Conservation (phyloP, 106 monocot genomes). For the Acorus calamus region DNA sequence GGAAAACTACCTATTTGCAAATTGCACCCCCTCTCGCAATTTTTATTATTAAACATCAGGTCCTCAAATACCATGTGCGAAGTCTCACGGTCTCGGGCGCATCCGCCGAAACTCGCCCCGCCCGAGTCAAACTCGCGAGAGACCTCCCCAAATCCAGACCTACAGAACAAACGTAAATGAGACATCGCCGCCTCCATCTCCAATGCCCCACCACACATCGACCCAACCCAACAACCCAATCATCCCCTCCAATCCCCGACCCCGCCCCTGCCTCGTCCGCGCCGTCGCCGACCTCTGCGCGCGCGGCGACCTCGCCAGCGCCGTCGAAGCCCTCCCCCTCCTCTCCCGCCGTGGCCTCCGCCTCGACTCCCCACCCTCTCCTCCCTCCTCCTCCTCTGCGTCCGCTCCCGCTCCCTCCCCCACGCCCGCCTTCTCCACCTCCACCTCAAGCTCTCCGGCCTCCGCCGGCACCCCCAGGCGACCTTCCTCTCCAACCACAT, state of each 20-base stretch:
- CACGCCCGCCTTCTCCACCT: constrained; percentile 30
- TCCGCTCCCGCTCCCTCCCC: constrained; percentile 18
- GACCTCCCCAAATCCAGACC: no score
- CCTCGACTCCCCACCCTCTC: constrained; percentile 24
- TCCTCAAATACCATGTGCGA: no score
- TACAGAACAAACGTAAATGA: no score
- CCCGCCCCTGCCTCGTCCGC: constrained; percentile 37
- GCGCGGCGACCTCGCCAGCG: constrained; percentile 15
- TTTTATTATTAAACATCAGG: no score
- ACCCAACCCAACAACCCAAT: constrained; percentile 19
- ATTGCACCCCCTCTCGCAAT: no score
- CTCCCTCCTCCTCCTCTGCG: constrained; percentile 42
- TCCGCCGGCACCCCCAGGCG: not conserved
- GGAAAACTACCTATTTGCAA: no score
- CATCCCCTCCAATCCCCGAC: not conserved
- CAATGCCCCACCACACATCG: no score
- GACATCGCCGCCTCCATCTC: no score
- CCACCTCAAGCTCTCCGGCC: constrained; percentile 34
- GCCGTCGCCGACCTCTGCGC: constrained; percentile 30
- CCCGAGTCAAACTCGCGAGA: no score
- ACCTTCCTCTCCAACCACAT: constrained; percentile 46
- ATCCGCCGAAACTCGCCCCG: no score
- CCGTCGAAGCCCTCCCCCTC: constrained; percentile 34
- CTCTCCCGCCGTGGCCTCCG: constrained; percentile 45
- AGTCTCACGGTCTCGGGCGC: no score